These are phyloP conservation scores for Oenanthe sinensis DNA, from an alignment of 129 eudicot genomes.

Conservation along the genomic window DNA sequence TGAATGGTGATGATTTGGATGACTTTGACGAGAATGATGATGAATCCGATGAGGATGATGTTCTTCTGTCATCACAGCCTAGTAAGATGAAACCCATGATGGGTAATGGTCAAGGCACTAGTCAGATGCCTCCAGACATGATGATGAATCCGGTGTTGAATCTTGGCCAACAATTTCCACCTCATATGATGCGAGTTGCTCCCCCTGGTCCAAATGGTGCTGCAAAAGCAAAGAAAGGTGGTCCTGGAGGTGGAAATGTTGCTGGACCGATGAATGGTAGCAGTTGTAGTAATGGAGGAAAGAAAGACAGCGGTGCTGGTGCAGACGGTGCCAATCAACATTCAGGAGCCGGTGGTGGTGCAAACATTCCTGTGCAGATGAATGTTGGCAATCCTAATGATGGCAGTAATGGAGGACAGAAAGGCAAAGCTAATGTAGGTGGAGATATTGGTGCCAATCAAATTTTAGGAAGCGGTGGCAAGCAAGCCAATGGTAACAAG, in stretches of 20 bases:
- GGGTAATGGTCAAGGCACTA: constrained; percentile 20
- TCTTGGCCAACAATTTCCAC: constrained; percentile 26
- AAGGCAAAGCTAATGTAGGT: constrained; percentile 24
- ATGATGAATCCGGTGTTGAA: constrained; percentile 39
- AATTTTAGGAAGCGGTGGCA: constrained; percentile 38
- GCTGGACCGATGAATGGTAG: constrained; percentile 17
- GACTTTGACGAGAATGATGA: constrained; percentile 26
- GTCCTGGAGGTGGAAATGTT: constrained; percentile 29
- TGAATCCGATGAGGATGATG: constrained; percentile 29
- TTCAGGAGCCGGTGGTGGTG: constrained; percentile 37
- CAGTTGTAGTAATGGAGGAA: constrained; percentile 9
- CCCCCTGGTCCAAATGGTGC: not conserved
- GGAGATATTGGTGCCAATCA: constrained; percentile 21
- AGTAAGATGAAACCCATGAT: constrained; percentile 26
- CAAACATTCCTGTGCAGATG: constrained; percentile 30
- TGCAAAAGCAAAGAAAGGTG: constrained; percentile 35
- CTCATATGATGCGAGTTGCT: constrained; percentile 17
- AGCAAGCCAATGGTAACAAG: constrained; percentile 16
- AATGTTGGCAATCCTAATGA: not conserved
- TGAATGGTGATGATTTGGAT: constrained; percentile 14
- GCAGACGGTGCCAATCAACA: constrained; percentile 24
- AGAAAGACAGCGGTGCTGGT: constrained; percentile 19
- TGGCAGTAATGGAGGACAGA: constrained; percentile 18
- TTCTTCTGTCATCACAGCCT: not conserved
- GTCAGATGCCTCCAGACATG: constrained; percentile 38